Conservation (phyloP, 768 basidiomycete genomes). For the Leccinum sublutescens region DNA sequence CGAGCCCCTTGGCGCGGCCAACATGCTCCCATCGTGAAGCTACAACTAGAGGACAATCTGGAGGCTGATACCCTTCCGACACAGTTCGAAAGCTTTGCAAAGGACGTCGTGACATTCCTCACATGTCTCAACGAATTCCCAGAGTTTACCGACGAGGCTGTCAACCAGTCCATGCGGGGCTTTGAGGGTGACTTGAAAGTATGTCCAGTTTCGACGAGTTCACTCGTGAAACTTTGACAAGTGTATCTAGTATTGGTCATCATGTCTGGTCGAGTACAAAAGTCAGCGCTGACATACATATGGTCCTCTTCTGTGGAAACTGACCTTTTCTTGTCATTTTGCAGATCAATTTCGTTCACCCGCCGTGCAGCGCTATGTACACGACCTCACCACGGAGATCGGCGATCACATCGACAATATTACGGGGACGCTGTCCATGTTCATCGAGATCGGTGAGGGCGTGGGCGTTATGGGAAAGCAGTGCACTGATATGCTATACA, state of each 20-base stretch:
- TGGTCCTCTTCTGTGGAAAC: constrained; percentile 1
- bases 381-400: constrained; percentile 50
- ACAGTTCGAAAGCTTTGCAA: constrained; percentile 46
- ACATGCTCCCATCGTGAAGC: constrained; percentile 36
- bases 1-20: constrained; percentile 33
- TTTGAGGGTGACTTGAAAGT: constrained; percentile 53
- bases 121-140: constrained; percentile 56
- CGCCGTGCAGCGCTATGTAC: constrained; percentile 54
- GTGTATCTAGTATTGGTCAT: constrained; percentile 49
- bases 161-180: constrained; percentile 48
- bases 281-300: constrained; percentile 26
- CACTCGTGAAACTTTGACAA: constrained; percentile 9
- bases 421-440: constrained; percentile 47
- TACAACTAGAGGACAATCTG: constrained; percentile 39
- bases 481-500: constrained; percentile 33
- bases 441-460: constrained; percentile 52
- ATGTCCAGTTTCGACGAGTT: constrained; percentile 10
- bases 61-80: constrained; percentile 49
- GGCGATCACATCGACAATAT: constrained; percentile 55
- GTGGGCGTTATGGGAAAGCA: constrained; percentile 15
- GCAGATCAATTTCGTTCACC: constrained; percentile 51
- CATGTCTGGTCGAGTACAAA: constrained; percentile 48
- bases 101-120: constrained; percentile 51
- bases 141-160: constrained; percentile 52
- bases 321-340: constrained; percentile 7